Percentiles rank a stretch among this genome's conserved stretches.
Conservation (phyloP, 306 rosid genomes). For the Gastrolobium villosum region DNA sequence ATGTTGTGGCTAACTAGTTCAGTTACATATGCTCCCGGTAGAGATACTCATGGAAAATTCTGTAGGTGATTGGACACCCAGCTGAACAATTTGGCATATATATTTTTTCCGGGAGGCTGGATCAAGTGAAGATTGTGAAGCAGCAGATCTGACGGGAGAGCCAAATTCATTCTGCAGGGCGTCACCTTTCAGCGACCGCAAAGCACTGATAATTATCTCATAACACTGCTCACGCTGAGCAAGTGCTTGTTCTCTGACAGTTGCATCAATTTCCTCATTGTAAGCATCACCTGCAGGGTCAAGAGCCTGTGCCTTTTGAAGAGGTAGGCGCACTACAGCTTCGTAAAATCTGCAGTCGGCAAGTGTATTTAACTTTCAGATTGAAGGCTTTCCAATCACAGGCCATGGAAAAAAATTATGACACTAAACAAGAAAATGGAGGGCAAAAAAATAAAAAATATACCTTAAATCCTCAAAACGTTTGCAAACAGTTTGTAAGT, state of each 20-base stretch:
- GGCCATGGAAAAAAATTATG: conserved; percentile 24
- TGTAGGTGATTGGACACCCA: conserved; percentile 92
- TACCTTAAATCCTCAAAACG: conserved; percentile 98
- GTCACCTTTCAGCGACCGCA: conserved; percentile 84
- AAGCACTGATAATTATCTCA: conserved; percentile 86
- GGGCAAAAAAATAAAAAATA: conserved; percentile 24
- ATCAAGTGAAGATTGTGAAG: conserved; percentile 77
- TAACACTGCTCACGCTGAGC: conserved; percentile 87
- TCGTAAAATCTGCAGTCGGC: conserved; percentile 86
- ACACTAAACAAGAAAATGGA: conserved; percentile 20
- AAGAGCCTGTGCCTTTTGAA: conserved; percentile 97
- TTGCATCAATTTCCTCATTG: conserved; percentile 87
- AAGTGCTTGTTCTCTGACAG: conserved; percentile 81
- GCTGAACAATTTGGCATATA: conserved; percentile 93
- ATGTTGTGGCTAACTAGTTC: no score
- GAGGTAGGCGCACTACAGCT: conserved; percentile 94
- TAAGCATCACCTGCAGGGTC: conserved; percentile 93
- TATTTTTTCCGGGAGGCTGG: conserved; percentile 78
- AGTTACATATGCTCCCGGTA: no score
- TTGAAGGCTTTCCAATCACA: conserved; percentile 38
- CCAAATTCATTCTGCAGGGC: conserved; percentile 76
- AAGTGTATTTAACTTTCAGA: conserved; percentile 42
- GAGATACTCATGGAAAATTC: conserved; percentile 85
- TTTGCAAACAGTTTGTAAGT: conserved; percentile 88
- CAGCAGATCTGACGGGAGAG: conserved; percentile 74